Evolutionary conservation across 768 basidiomycete species (phyloP).

Genomic region (Lyophyllum shimeji): DNA sequence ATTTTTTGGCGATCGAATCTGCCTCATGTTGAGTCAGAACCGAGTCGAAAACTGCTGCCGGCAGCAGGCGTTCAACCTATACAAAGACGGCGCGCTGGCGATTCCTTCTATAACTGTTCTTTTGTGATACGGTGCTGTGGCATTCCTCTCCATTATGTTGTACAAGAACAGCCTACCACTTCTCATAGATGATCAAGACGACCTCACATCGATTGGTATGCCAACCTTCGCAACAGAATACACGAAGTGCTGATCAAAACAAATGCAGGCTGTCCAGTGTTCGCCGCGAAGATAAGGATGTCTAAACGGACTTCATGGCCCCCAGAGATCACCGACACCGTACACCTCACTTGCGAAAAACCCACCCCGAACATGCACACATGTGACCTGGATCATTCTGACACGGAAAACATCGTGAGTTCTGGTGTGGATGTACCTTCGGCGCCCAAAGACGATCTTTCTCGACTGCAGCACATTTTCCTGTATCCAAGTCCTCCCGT

Average conservation of each 20-base stretch:
- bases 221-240: neutral
- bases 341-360: neutral
- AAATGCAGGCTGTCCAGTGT: slow-evolving; percentile 5
- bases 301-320: slow-evolving; percentile 6
- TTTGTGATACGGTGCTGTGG: slow-evolving; percentile 10
- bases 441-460: neutral
- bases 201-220: slow-evolving; percentile 8
- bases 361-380: neutral
- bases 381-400: neutral
- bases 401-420: slow-evolving; percentile 9
- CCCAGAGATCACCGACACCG: neutral
- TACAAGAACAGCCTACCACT: slow-evolving; percentile 3
- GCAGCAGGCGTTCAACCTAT: slow-evolving; percentile 1
- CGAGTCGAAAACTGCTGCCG: slow-evolving; percentile 12
- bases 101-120: slow-evolving; percentile 9
- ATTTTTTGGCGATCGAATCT: slow-evolving; percentile 13
- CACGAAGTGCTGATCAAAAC: slow-evolving; percentile 1
- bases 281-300: neutral
- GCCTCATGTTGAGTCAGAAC: slow-evolving; percentile 22
- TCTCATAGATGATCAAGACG: neutral
- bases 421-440: neutral
- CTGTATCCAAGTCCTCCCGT: neutral
- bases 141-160: neutral
- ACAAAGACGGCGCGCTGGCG: slow-evolving; percentile 13
- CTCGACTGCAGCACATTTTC: neutral